Conservation (phyloP, 2,329 filamentous ascomycete genomes). For the Sphaerulina populicola region DNA sequence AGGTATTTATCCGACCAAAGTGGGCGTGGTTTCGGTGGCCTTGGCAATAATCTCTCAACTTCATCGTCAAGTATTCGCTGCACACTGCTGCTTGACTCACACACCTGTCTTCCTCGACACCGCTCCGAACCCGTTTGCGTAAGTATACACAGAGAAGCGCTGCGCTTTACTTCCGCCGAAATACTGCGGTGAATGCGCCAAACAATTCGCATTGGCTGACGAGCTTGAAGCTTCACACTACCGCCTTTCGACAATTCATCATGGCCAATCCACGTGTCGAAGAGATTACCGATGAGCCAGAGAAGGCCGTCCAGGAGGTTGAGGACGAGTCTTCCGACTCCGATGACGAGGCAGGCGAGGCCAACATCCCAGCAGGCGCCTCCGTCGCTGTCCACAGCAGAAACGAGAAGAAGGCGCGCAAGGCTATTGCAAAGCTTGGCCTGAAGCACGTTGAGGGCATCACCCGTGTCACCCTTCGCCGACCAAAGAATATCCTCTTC, state of each 20-base stretch:
- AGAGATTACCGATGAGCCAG: conserved; percentile 84
- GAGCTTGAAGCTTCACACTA: conserved; percentile 5
- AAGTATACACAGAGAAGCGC: not conserved
- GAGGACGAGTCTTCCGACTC: conserved; percentile 63
- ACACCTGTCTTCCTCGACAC: not conserved
- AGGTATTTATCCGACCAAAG: not conserved
- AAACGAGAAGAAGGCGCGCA: conserved; percentile 99
- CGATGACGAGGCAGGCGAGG: conserved; percentile 62
- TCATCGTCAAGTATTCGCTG: not conserved
- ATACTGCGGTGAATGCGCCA: not conserved
- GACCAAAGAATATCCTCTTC: conserved; percentile 99
- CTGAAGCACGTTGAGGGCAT: conserved; percentile 94
- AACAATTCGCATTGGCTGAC: conserved; percentile 1
- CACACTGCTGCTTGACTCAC: not conserved
- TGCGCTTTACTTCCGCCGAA: not conserved
- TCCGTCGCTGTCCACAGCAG: conserved; percentile 90
- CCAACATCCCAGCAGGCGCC: conserved; percentile 71
- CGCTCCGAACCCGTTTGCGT: not conserved
- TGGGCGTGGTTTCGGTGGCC: not conserved
- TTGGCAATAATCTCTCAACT: not conserved
- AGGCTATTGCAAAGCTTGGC: conserved; percentile 97
- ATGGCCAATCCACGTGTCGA: conserved; percentile 99
- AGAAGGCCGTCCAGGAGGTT: conserved; percentile 52
- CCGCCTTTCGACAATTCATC: conserved; percentile 13
- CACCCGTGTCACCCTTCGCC: conserved; percentile 92